Evolutionary conservation across 768 basidiomycete genomes (phyloP).

Genomic region (Hortiboletus campestris): DNA sequence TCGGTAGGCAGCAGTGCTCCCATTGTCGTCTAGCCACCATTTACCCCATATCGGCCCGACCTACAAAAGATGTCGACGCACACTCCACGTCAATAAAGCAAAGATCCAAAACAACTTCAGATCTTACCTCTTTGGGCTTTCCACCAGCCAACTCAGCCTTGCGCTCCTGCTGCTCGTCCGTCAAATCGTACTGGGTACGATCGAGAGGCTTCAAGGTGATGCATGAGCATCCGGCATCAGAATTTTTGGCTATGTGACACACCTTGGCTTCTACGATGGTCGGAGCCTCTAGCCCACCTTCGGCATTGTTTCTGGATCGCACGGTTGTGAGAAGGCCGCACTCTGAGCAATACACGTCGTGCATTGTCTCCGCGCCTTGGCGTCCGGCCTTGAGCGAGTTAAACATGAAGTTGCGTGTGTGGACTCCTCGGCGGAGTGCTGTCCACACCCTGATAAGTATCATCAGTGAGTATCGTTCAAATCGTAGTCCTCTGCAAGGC

Average conservation of each 20-base stretch:
- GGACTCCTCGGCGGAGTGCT: constrained; percentile 16
- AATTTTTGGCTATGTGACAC: neutral
- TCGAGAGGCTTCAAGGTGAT: constrained; percentile 5
- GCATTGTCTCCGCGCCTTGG: constrained; percentile 18
- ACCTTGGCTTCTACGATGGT: constrained; percentile 9
- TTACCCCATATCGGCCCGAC: neutral
- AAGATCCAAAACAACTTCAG: neutral
- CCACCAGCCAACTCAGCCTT: neutral
- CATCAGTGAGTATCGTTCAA: neutral
- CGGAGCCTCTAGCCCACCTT: constrained; percentile 14
- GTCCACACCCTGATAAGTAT: constrained; percentile 12
- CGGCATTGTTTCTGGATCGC: constrained; percentile 14
- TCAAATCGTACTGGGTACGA: constrained; percentile 14
- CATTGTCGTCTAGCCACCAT: constrained; percentile 16
- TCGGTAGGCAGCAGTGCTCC: constrained; percentile 14
- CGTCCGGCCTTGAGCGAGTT: constrained; percentile 11
- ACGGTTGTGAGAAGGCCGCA: constrained; percentile 11
- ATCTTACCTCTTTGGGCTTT: neutral
- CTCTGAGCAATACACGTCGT: constrained; percentile 20
- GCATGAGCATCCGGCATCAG: neutral
- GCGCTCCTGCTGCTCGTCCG: constrained; percentile 2
- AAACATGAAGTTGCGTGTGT: constrained; percentile 18
- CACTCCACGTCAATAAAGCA: neutral
- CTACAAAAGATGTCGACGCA: neutral
- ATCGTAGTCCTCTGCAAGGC: neutral